Percentiles rank a stretch among this genome's conserved stretches.
These are phyloP conservation scores for Carex pumila DNA, from an alignment of 176 grass and related monocot species.

Conservation along the genomic window DNA sequence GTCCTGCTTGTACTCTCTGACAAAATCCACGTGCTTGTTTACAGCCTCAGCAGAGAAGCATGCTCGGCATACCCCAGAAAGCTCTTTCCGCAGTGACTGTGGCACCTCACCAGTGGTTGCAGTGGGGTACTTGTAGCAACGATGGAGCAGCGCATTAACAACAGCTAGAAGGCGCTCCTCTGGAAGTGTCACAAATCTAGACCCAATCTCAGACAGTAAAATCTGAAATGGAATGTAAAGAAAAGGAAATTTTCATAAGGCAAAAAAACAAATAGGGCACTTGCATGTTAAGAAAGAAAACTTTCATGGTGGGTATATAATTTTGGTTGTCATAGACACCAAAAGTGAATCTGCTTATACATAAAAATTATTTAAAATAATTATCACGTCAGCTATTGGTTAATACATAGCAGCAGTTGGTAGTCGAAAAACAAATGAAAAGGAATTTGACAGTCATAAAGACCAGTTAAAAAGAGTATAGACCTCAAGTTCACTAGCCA, in stretches of 20 bases:
- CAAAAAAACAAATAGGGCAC: not conserved
- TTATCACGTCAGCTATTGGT: not conserved
- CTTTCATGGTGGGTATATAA: not conserved
- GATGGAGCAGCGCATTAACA: conserved; percentile 94
- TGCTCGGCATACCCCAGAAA: conserved; percentile 94
- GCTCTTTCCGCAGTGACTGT: conserved; percentile 88
- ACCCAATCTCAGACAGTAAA: conserved; percentile 99
- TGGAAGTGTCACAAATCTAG: conserved; percentile 96
- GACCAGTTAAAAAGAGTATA: not conserved
- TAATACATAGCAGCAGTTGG: not conserved
- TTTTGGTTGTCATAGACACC: not conserved
- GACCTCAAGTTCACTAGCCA: conserved; percentile 50
- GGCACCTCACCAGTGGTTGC: conserved; percentile 97
- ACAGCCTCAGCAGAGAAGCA: conserved; percentile 98
- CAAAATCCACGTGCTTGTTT: conserved; percentile 99
- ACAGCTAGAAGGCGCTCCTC: conserved; percentile 96
- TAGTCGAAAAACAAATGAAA: not conserved
- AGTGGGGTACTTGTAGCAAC: conserved; percentile 98
- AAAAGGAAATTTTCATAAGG: conserved; percentile 15
- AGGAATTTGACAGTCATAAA: not conserved
- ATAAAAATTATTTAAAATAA: not conserved
- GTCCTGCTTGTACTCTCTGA: conserved; percentile 95
- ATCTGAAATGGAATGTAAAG: conserved; percentile 45
- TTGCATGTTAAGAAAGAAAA: not conserved
- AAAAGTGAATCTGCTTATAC: not conserved